Evolutionary conservation across 129 eudicot genomes (phyloP).

Genomic region (Silybum marianum): DNA sequence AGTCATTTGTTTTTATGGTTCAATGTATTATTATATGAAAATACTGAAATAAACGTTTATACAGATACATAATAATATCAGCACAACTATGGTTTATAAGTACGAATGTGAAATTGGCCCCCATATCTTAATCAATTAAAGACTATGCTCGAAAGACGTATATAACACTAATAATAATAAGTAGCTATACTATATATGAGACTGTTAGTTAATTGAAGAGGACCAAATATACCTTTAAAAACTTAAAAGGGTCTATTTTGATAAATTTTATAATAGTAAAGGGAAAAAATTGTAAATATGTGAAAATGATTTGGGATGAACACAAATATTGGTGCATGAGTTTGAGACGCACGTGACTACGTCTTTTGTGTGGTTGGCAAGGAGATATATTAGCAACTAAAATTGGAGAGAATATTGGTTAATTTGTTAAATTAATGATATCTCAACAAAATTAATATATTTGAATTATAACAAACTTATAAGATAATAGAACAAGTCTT

Average conservation of each 20-base stretch:
- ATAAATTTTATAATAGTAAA: background rate
- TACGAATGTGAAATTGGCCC: background rate
- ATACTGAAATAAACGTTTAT: background rate
- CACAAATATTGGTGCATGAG: background rate
- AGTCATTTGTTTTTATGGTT: no score
- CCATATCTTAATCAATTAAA: no score
- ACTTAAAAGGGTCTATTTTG: background rate
- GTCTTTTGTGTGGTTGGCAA: slow-evolving; percentile 3
- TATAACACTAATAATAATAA: no score
- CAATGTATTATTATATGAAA: background rate
- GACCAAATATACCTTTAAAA: background rate
- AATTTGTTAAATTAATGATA: background rate
- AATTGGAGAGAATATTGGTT: slow-evolving; percentile 26
- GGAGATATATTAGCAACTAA: slow-evolving; percentile 16
- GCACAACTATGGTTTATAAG: no score
- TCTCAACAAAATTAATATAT: background rate
- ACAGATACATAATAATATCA: background rate
- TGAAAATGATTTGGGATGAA: background rate
- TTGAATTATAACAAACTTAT: slow-evolving; percentile 1
- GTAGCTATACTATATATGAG: background rate
- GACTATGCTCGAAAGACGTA: background rate
- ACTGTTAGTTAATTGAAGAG: background rate
- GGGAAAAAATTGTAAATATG: background rate
- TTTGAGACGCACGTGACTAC: slow-evolving; percentile 8
- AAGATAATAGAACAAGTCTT: background rate